Conservation (phyloP, 208 protist species). For the Acanthamoeba lenticulata region DNA sequence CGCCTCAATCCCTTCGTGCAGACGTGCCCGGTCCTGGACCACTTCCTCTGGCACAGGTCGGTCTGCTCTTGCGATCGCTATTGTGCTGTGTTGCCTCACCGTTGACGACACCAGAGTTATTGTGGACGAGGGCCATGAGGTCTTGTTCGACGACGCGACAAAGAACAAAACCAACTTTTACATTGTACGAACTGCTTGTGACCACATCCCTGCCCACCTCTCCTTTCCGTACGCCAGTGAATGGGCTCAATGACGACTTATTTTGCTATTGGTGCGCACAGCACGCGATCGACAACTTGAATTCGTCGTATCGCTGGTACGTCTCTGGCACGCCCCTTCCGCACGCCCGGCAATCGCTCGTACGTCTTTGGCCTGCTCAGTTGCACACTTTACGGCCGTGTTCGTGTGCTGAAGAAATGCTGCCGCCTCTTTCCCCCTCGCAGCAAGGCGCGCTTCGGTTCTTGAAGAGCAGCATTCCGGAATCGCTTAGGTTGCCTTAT, state of each 20-base stretch:
- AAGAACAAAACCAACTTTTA: not conserved
- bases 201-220: not conserved
- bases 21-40: constrained; percentile 23
- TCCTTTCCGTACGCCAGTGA: too few relatives aligned
- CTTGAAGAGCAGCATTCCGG: not conserved
- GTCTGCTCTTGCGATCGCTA: not conserved
- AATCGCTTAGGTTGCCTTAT: too few relatives aligned
- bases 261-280: not conserved
- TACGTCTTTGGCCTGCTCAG: not conserved
- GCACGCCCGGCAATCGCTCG: not conserved
- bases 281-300: not conserved
- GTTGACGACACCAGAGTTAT: constrained; percentile 6
- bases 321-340: constrained; percentile 68
- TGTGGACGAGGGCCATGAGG: constrained; percentile 68
- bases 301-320: constrained; percentile 31
- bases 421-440: not conserved
- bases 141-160: not conserved
- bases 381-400: not conserved
- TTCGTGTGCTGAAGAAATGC: not conserved
- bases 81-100: not conserved
- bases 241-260: too few relatives aligned
- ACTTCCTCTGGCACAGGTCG: constrained; percentile 55
- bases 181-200: not conserved
- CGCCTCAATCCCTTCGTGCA: not conserved
- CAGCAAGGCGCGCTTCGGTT: not conserved